Evolutionary conservation across 768 basidiomycete species (phyloP), one percentile per base, ranked within the genome.

Genomic region (Filobasidium floriforme): DNA sequence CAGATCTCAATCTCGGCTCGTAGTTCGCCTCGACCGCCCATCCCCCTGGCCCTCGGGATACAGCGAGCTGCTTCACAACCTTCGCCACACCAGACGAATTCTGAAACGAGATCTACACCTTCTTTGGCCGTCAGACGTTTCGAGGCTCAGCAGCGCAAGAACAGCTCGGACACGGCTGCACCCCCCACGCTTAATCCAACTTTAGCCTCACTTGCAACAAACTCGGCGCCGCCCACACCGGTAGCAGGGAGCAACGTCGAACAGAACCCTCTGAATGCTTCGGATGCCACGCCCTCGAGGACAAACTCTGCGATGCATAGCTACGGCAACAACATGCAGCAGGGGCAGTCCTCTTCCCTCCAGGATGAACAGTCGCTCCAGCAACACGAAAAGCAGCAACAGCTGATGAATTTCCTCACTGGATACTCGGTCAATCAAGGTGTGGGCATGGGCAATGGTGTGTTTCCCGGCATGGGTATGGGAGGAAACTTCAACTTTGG

Each of bases 321-420:
- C 32, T 37, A 37, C 32, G 32, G 32, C 32, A 37, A 37, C 32
- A 37, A 37, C 9, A 37, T 37, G 9, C 32, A 37, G 46, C 46
- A 49, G 14, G 46, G 22, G 5, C 46, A 49, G 46, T 14, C 46
- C 12, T 5, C 46, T 12, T 5, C 12, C 12, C 46, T 49, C 14
- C 46, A 22, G 22, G 12, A 49, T 49, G 46, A 49, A 6, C 15
- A 15, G 46, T 18, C 22, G 46, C 46, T 22, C 46, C 46, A 15
- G 14, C 15, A 49, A 49, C 18, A 22, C 15, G 22, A 49, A 22
- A 15, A 49, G 29, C 54, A 57, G 29, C 54, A 57, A n/a, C 54
- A 57, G 54, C 15, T 57, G 54, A 57, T 57, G 54, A 57, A 57
- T 26, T 57, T 57, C 54, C 26, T 57, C 15, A 57, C 24, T 6